A percentile compares a stretch with the other conserved stretches of the same genome.
These are phyloP conservation scores for Epichloe aotearoae DNA, from an alignment of 2,329 filamentous ascomycete species.

Conservation along the genomic window DNA sequence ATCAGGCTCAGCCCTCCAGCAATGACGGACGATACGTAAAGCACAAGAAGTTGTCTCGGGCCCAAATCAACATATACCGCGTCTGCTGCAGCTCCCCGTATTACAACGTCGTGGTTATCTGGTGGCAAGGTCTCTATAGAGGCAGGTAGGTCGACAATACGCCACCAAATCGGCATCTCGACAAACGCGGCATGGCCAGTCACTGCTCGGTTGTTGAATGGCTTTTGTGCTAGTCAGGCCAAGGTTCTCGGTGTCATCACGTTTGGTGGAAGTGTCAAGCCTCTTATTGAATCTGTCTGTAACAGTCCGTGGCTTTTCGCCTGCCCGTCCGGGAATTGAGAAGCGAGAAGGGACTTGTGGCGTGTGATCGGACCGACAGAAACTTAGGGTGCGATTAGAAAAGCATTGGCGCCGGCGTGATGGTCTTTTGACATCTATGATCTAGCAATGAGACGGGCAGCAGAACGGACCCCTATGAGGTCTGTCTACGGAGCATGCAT, in stretches of 20 bases:
- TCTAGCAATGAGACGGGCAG: not conserved
- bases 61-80: not conserved
- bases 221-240: not conserved
- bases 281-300: not conserved
- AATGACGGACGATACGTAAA: constrained; percentile 23
- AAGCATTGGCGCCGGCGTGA: not conserved
- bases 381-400: not conserved
- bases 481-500: not conserved
- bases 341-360: not conserved
- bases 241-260: not conserved
- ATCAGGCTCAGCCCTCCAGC: constrained; percentile 40
- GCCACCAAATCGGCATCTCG: constrained; percentile 2
- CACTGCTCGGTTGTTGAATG: not conserved
- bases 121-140: not conserved
- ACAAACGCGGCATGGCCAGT: not conserved
- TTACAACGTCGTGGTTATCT: not conserved
- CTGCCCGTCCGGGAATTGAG: not conserved
- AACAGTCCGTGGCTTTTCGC: not conserved
- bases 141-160: not conserved
- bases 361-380: not conserved
- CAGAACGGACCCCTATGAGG: not conserved
- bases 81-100: not conserved
- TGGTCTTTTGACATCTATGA: not conserved
- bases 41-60: not conserved
- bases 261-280: not conserved